Percentiles rank a stretch among this genome's conserved stretches.
These are phyloP conservation scores for Cladophialophora chaetospira DNA, from an alignment of 2,329 filamentous ascomycete genomes.

Conservation along the genomic window DNA sequence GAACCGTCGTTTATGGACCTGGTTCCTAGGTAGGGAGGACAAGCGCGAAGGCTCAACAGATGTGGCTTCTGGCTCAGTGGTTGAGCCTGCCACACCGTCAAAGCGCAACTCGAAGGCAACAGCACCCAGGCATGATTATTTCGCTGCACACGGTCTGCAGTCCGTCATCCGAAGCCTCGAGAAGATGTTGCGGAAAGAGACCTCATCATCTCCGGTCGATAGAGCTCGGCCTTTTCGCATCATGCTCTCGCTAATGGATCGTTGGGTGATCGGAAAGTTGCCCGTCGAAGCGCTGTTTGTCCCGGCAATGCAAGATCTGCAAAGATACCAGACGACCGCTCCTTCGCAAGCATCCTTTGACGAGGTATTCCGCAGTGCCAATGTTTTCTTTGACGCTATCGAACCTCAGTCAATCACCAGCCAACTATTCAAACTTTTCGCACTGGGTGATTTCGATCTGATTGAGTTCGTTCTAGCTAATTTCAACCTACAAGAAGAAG, in stretches of 20 bases:
- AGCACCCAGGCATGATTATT: slow-evolving; percentile 69
- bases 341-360: slow-evolving; percentile 70
- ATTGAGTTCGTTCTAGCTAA: slow-evolving; percentile 79
- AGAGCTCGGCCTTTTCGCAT: slow-evolving; percentile 85
- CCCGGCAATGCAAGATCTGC: slow-evolving; percentile 78
- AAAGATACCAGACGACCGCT: slow-evolving; percentile 68
- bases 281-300: slow-evolving; percentile 88
- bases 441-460: slow-evolving; percentile 65
- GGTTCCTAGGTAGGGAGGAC: slow-evolving; percentile 80
- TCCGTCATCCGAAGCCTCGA: slow-evolving; percentile 74
- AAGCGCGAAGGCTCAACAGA: slow-evolving; percentile 28
- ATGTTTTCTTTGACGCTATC: slow-evolving; percentile 95
- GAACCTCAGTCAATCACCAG: slow-evolving; percentile 92
- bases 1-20: slow-evolving; percentile 91
- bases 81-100: slow-evolving; percentile 4
- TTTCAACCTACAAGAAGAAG: slow-evolving; percentile 92
- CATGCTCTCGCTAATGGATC: slow-evolving; percentile 93
- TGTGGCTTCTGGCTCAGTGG: neutral
- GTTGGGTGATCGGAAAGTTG: slow-evolving; percentile 92
- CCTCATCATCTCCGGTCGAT: slow-evolving; percentile 62
- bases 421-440: slow-evolving; percentile 64
- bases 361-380: slow-evolving; percentile 89
- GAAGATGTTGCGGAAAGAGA: slow-evolving; percentile 68
- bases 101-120: slow-evolving; percentile 31
- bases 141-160: slow-evolving; percentile 75